Evolutionary conservation across 805 yeast species (phyloP).

Genomic region (Yarrowia osloensis): DNA sequence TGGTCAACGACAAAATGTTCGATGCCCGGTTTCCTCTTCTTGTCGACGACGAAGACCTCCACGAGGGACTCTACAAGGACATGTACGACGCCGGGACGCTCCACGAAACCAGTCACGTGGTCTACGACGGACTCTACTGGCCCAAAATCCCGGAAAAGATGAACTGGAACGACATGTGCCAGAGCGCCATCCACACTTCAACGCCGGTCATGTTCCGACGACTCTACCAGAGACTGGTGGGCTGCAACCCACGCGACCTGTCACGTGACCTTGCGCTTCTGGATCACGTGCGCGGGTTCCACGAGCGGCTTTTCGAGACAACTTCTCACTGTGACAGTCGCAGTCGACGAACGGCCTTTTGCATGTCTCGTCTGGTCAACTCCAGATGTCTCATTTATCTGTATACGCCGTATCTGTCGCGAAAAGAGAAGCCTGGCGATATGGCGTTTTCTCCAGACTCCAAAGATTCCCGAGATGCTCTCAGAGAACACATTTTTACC

Average conservation of each 20-base stretch:
- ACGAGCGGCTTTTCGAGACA: conserved; percentile 2
- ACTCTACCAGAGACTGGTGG: conserved; percentile 11
- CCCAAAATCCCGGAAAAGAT: conserved; percentile 15
- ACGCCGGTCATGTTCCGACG: conserved; percentile 13
- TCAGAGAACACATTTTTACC: conserved; percentile 11
- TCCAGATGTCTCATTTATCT: conserved; percentile 22
- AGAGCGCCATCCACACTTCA: neutral
- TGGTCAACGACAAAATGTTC: conserved; percentile 17
- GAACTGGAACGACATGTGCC: conserved; percentile 30
- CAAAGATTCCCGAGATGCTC: neutral
- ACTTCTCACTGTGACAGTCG: conserved; percentile 10
- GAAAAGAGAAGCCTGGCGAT: neutral
- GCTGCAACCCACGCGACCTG: neutral
- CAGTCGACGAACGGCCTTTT: neutral
- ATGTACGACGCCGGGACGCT: neutral
- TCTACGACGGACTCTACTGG: conserved; percentile 12
- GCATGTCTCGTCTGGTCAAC: conserved; percentile 26
- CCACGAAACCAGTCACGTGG: conserved; percentile 1
- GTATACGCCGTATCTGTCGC: conserved; percentile 16
- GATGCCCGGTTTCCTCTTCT: conserved; percentile 1
- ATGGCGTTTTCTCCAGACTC: neutral
- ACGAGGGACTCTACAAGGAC: neutral
- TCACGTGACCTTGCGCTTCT: conserved; percentile 1
- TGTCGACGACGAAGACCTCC: conserved; percentile 10
- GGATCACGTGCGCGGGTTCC: conserved; percentile 9